Percentiles rank a stretch among this genome's conserved stretches.
phyloP scores from a whole-genome alignment of 148 eudicot species.

The Pouteria glomerata region DNA sequence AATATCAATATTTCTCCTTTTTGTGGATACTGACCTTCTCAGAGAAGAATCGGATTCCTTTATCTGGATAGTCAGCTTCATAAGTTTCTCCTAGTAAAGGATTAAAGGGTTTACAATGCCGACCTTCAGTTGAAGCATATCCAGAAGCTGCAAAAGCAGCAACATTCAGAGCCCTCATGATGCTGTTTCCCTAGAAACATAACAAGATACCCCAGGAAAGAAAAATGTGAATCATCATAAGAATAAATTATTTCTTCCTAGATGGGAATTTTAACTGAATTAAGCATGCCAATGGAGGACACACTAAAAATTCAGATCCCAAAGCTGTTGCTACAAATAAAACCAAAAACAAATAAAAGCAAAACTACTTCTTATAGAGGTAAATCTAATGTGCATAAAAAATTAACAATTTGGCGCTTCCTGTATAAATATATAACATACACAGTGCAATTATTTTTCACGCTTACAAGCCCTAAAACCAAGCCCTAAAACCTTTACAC shows the following conservation, averaged over 20 bases:
- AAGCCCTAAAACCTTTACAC: too few relatives aligned
- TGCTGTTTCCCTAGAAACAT: constrained; percentile 75
- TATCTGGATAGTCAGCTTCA: constrained; percentile 95
- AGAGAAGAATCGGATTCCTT: constrained; percentile 85
- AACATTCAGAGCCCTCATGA: constrained; percentile 75
- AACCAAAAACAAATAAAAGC: too few relatives aligned
- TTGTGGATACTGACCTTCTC: constrained; percentile 75
- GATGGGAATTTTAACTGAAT: too few relatives aligned
- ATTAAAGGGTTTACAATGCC: constrained; percentile 93
- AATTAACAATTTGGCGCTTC: background rate
- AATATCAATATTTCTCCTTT: background rate
- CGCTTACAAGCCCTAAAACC: too few relatives aligned
- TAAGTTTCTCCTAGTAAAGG: constrained; percentile 96
- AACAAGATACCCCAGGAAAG: constrained; percentile 7
- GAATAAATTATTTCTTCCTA: background rate
- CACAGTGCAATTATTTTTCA: too few relatives aligned
- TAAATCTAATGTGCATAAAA: background rate
- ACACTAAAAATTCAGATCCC: too few relatives aligned
- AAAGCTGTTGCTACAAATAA: too few relatives aligned
- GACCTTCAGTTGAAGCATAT: constrained; percentile 95
- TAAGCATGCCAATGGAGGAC: too few relatives aligned
- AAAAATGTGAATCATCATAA: background rate
- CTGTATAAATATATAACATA: too few relatives aligned
- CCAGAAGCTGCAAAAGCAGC: constrained; percentile 99
- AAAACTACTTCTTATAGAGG: background rate